Base-by-base conservation (phyloP, 164 flowering plant genomes). In the Nymphaea thermarum region DNA sequence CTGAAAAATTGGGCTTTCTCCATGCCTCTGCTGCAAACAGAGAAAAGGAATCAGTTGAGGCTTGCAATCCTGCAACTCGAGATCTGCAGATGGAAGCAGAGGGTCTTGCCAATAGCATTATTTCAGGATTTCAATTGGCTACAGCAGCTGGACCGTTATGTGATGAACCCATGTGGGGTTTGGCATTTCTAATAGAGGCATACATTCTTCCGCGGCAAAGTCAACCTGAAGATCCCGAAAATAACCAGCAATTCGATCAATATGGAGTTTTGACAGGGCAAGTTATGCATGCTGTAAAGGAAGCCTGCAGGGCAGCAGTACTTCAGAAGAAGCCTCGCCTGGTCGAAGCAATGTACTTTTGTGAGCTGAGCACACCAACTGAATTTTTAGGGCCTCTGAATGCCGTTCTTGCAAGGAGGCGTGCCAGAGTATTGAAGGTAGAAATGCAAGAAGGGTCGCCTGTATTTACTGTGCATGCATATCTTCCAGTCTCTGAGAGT, bases 91-190 rank as follows among this genome's bases (percentile, higher is more conserved):
- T 36, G 65, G 96, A 88, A 70, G 93, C 87, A 42, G 79, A 82
- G 75, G 72, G 78, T 68, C 86, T 90, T 66, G 89, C 80, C 70
- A 90, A 84, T 78, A 84, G 91, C 73, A 78, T 93, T 16, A 70
- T 87, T 15, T 88, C 96, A 44, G 98, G 98, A 45, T 93, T 90
- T 76, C 96, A 93, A 73, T 71, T 93, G n/a, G 95, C 96, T 51
- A 83, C 96, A 42, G 84, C 86, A 64, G 75, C 95, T 55, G 96
- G 98, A 43, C 98, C 96, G 2, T 74, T 93, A 66, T 90, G 98
- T 69, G 98, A 93, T 65, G 98, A 93, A 76, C 89, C 98, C 6
- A 81, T 90, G 93, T 89, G 97, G 97, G 97, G 97, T 55, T 81
- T 89, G 75, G 90, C 84, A 2, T 91, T 89, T 75, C 71, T 84